Percentiles rank a stretch among this genome's conserved stretches.
These are phyloP conservation scores for Chytriomyces confervae DNA, from an alignment of 192 early-diverging fungal genomes.

Conservation along the genomic window DNA sequence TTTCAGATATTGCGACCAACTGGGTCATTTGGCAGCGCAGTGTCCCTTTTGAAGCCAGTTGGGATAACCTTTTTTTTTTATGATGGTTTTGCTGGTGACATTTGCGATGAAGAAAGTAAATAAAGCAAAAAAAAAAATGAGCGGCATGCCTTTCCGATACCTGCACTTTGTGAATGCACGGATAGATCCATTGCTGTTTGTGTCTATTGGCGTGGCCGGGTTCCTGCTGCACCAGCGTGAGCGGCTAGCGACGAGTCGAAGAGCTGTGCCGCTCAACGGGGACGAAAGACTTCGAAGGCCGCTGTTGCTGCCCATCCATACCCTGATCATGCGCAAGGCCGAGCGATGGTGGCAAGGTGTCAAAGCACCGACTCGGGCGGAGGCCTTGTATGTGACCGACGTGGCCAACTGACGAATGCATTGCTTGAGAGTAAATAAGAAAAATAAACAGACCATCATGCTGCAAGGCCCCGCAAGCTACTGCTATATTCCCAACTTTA, in stretches of 20 bases:
- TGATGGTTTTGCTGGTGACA: not conserved
- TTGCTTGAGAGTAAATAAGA: too few relatives aligned
- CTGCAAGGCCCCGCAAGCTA: conserved; percentile 23
- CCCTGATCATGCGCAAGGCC: conserved; percentile 2
- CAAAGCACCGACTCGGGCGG: not conserved
- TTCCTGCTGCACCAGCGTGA: conserved; percentile 48
- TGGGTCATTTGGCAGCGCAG: conserved; percentile 28
- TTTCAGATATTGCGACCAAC: conserved; percentile 19
- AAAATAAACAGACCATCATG: too few relatives aligned
- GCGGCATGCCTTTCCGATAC: conserved; percentile 41
- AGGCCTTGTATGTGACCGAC: not conserved
- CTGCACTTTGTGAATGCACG: conserved; percentile 40
- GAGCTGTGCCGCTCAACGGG: too few relatives aligned
- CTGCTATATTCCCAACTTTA: conserved; percentile 39
- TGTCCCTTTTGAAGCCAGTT: conserved; percentile 13
- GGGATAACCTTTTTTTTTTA: not conserved
- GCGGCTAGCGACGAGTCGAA: not conserved
- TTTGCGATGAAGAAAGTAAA: not conserved
- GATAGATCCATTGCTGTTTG: conserved; percentile 47
- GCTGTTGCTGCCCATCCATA: not conserved
- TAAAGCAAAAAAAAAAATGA: not conserved
- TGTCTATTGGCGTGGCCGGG: conserved; percentile 46
- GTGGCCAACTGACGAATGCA: too few relatives aligned
- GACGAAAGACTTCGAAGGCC: not conserved
- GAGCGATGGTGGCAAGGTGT: conserved; percentile 12